These are phyloP conservation scores for Drechslerella dactyloides DNA, from an alignment of 2,329 filamentous ascomycete species.

Conservation along the genomic window DNA sequence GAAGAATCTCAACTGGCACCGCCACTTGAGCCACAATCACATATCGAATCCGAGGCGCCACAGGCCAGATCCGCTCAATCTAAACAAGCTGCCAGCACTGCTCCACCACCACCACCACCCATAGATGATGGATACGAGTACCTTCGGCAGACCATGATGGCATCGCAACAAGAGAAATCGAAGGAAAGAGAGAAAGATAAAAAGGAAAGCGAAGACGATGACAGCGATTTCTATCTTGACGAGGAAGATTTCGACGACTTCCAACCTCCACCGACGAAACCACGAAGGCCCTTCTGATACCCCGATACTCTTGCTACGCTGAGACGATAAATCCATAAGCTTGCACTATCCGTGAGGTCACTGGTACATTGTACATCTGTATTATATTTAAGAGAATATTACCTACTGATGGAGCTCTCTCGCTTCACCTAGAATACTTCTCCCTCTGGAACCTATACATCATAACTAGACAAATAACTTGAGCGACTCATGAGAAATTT, in stretches of 20 bases:
- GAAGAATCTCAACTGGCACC: too few species aligned
- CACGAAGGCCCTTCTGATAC: slow-evolving; percentile 10
- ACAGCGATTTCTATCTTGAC: neutral
- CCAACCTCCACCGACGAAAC: neutral
- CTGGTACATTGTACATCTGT: slow-evolving; percentile 1
- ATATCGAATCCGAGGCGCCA: too few species aligned
- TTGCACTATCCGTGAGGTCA: too few species aligned
- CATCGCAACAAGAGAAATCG: neutral
- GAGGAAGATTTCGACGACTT: slow-evolving; percentile 2
- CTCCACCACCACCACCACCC: neutral
- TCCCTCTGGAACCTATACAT: too few species aligned
- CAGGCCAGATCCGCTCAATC: too few species aligned
- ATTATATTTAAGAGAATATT: neutral
- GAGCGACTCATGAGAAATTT: too few species aligned
- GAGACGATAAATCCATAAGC: too few species aligned
- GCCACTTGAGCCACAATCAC: too few species aligned
- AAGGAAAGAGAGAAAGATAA: neutral
- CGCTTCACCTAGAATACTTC: too few species aligned
- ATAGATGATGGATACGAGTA: slow-evolving; percentile 36
- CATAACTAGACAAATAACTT: too few species aligned
- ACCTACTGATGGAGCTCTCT: neutral
- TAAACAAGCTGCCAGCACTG: neutral
- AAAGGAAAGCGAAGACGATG: neutral
- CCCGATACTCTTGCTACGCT: neutral
- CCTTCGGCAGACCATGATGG: slow-evolving; percentile 18